Evolutionary conservation across 2,329 filamentous ascomycete genomes (phyloP).

Genomic region (Aspergillus niger): DNA sequence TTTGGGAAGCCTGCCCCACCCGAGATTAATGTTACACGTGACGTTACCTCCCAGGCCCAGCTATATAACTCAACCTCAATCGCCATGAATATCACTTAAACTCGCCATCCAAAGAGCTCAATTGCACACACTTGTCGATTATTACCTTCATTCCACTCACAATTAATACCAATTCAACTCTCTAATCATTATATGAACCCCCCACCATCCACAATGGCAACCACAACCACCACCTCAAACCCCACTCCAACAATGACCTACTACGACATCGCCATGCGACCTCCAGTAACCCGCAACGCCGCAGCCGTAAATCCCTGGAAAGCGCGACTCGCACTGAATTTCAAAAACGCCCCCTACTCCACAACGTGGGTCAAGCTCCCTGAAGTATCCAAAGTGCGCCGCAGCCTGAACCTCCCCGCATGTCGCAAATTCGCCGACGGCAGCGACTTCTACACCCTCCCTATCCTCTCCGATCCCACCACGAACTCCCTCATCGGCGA

Average conservation of each 20-base stretch:
- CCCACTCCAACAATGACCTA: constrained; percentile 36
- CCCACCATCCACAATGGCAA: constrained; percentile 14
- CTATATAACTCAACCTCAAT: too few species aligned
- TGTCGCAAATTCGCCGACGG: constrained; percentile 60
- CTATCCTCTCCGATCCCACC: constrained; percentile 54
- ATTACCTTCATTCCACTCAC: too few species aligned
- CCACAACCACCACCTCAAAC: constrained; percentile 7
- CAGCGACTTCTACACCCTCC: constrained; percentile 61
- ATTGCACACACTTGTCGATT: too few species aligned
- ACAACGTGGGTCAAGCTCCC: constrained; percentile 57
- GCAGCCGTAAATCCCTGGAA: constrained; percentile 57
- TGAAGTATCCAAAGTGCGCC: constrained; percentile 54
- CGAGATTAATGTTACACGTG: too few species aligned
- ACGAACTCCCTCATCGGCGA: constrained; percentile 56
- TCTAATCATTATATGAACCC: neutral
- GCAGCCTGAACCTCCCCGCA: constrained; percentile 49
- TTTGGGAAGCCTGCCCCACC: too few species aligned
- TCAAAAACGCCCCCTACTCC: constrained; percentile 51
- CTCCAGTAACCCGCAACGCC: constrained; percentile 28
- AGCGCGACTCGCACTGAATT: constrained; percentile 53
- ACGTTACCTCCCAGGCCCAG: too few species aligned
- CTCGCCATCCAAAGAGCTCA: too few species aligned
- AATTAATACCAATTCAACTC: too few species aligned
- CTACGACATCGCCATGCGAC: constrained; percentile 52
- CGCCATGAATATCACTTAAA: too few species aligned